Base-by-base conservation (phyloP, 1,284 basidiomycete species). In the Trametes versicolor region DNA sequence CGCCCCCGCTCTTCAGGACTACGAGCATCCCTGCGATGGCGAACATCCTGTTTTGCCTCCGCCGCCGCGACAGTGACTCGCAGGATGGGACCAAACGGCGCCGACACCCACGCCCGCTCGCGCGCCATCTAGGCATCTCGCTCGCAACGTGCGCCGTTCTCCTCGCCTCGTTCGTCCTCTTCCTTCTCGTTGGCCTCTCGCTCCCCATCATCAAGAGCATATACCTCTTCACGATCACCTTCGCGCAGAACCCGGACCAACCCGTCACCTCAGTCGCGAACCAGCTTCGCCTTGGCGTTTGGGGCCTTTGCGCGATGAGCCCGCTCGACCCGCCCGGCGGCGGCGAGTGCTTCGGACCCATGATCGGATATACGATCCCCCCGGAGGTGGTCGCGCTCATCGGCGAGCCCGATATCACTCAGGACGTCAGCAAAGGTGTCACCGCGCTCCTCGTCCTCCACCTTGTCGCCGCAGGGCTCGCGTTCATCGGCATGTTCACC, bases 121-220 rank as follows among this genome's bases (percentile, higher is more conserved):
- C 66, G 2, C 70, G 70, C 34, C 84, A 89, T 70, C 77, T 80
- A n/a, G 61, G 76, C 43, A 75, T 87, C 61, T 86, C 85, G 21
- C 67, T 81, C 58, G 66, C 81, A 25, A 81, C 82, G 50, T 80
- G 82, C 68, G 68, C 80, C 43, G 74, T 86, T 25, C 83, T 88
- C 54, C 71, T 90, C 62, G 71, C 75, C 3, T 83, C 88, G 8
- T 93, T 90, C 75, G 53, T 92, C n/a, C 84, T 94, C 54, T 85
- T 91, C 63, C 81, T 94, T 27, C 83, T 94, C 62, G 88, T 92
- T 60, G 90, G 88, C 5, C 78, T 94, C 65, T 93, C 91, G 7
- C 76, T 90, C 27, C 87, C 92, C 2, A 89, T 94, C 76, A 87
- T 90, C 76, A 90, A 90, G 74, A 75, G 85, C 37, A 85, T 95